A percentile compares a stretch with the other conserved stretches of the same genome.
Evolutionary conservation across 1,139 yeast species (phyloP).

Genomic region (Geotrichum phurueaensis): DNA sequence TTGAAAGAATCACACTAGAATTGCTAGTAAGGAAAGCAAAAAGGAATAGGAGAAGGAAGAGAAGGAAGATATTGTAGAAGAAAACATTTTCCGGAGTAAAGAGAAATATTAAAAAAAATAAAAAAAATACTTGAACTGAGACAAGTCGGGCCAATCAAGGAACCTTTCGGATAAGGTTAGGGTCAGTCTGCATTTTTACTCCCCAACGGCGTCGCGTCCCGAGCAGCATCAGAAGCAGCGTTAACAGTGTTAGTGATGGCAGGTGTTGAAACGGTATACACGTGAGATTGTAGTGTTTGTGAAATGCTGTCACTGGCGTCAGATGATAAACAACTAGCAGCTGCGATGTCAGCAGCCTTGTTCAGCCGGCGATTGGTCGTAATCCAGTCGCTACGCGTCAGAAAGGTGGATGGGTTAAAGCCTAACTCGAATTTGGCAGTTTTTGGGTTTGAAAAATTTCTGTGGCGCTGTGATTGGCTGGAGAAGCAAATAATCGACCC

Average conservation of each 20-base stretch:
- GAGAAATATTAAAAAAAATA: background rate
- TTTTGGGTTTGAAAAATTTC: background rate
- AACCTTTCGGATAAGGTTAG: background rate
- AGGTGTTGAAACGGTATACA: background rate
- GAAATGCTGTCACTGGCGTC: background rate
- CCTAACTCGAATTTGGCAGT: background rate
- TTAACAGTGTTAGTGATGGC: background rate
- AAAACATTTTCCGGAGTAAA: background rate
- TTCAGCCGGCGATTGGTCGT: background rate
- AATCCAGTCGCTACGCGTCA: background rate
- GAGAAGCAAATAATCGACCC: background rate
- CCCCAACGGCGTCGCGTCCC: background rate
- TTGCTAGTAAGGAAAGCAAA: background rate
- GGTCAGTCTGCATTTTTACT: background rate
- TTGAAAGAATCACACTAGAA: background rate
- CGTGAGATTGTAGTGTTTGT: background rate
- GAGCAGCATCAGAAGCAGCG: background rate
- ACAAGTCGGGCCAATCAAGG: background rate
- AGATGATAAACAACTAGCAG: background rate
- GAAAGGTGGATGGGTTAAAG: background rate
- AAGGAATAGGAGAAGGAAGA: background rate
- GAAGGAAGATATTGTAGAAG: background rate
- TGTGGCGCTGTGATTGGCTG: background rate
- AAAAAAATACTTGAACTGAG: background rate
- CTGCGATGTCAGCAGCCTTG: background rate